These are phyloP conservation scores for Pyricularia pennisetigena DNA, from an alignment of 2,329 filamentous ascomycete species.

Conservation along the genomic window DNA sequence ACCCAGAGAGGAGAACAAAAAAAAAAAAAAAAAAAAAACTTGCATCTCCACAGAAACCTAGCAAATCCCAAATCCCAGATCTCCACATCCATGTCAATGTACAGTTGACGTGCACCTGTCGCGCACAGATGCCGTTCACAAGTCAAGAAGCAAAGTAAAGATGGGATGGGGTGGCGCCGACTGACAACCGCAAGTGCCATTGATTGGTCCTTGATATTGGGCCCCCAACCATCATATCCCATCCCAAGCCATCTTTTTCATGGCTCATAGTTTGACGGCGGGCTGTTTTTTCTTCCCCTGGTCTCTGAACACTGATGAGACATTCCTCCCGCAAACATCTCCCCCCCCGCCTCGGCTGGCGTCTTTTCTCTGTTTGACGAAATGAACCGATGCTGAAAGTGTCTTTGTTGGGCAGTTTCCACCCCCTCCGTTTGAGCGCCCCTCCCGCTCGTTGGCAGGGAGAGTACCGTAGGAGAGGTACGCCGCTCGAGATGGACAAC, in stretches of 20 bases:
- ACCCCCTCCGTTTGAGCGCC: not conserved
- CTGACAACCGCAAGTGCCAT: no score
- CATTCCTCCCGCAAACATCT: not conserved
- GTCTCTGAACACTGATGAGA: not conserved
- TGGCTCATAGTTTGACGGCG: no score
- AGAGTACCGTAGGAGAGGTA: not conserved
- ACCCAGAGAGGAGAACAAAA: not conserved
- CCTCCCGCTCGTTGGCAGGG: not conserved
- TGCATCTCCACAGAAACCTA: not conserved
- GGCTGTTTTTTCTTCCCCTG: no score
- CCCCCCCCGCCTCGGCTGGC: not conserved
- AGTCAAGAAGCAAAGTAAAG: not conserved
- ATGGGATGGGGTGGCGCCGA: not conserved
- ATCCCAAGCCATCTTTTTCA: no score
- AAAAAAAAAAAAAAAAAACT: not conserved
- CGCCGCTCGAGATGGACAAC: not conserved
- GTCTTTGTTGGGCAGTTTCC: not conserved
- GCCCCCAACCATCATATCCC: no score
- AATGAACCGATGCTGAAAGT: not conserved
- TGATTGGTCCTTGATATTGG: no score
- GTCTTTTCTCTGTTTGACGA: not conserved
- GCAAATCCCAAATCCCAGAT: not conserved
- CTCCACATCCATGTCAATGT: not conserved
- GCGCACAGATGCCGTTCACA: not conserved
- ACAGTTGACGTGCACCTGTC: not conserved